Percentiles rank a stretch among this genome's conserved stretches.
These are phyloP conservation scores for Chaetomiaceae sp. DNA, from an alignment of 2,329 filamentous ascomycete genomes.

Conservation along the genomic window DNA sequence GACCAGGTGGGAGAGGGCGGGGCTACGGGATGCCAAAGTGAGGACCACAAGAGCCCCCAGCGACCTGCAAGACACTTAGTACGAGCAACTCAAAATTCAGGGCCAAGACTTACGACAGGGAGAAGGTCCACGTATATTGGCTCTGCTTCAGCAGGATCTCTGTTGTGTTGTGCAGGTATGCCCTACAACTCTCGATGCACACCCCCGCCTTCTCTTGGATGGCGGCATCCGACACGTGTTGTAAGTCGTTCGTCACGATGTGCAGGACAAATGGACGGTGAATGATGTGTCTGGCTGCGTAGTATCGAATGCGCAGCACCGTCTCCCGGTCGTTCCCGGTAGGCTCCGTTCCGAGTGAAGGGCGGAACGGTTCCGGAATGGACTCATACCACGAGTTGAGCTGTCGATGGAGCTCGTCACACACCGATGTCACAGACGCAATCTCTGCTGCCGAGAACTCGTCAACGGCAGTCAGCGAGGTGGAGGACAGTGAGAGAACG, in stretches of 20 bases:
- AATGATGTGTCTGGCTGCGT: conserved; percentile 9
- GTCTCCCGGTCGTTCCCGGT: neutral
- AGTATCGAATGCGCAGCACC: conserved; percentile 9
- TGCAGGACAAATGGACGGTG: conserved; percentile 6
- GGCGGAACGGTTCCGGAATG: conserved; percentile 4
- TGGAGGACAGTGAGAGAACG: conserved; percentile 4
- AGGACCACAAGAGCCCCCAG: conserved; percentile 7
- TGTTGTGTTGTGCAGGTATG: conserved; percentile 1
- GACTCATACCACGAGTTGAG: conserved; percentile 11
- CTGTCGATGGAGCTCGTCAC: conserved; percentile 7
- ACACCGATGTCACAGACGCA: conserved; percentile 1
- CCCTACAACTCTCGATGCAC: conserved; percentile 9
- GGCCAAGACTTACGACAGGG: neutral
- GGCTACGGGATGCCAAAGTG: conserved; percentile 2
- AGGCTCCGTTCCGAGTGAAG: conserved; percentile 2
- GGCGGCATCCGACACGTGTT: neutral
- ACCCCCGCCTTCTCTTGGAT: conserved; percentile 3
- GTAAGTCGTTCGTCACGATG: conserved; percentile 5
- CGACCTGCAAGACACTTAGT: conserved; percentile 1
- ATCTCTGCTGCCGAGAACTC: conserved; percentile 4
- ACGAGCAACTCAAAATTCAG: too few relatives aligned
- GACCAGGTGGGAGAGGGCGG: neutral
- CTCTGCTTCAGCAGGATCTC: conserved; percentile 3
- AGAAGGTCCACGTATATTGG: conserved; percentile 12
- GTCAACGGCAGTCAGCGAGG: conserved; percentile 2